Evolutionary conservation across 2,329 filamentous ascomycete genomes (phyloP).

Genomic region (Colletotrichum viniferum): DNA sequence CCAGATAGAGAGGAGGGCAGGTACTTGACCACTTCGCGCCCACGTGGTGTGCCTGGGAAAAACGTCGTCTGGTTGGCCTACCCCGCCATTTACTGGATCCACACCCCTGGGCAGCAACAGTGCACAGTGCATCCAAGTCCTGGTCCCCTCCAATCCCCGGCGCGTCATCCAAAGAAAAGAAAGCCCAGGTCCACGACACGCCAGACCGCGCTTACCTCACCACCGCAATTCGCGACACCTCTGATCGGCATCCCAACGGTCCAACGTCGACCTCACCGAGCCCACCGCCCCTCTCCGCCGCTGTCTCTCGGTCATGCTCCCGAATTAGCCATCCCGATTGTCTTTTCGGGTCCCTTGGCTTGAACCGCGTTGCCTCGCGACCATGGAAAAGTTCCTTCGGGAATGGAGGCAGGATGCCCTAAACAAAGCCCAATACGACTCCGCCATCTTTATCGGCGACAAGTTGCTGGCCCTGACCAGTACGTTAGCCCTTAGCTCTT

Average conservation of each 20-base stretch:
- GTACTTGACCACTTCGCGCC: neutral
- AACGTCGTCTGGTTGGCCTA: conserved; percentile 16
- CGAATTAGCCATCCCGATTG: neutral
- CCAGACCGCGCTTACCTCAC: conserved; percentile 19
- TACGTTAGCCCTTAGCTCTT: conserved; percentile 45
- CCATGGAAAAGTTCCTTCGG: conserved; percentile 91
- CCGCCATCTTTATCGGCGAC: conserved; percentile 96
- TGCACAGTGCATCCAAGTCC: conserved; percentile 19
- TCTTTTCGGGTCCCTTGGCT: neutral
- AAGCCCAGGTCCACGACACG: conserved; percentile 12
- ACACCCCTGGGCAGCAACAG: conserved; percentile 10
- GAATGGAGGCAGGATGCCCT: conserved; percentile 95
- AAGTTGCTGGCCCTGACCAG: conserved; percentile 94
- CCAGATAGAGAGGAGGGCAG: neutral
- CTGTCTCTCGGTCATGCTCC: neutral
- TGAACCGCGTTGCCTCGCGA: neutral
- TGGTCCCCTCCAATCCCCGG: conserved; percentile 4
- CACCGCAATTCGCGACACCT: neutral
- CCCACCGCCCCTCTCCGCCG: neutral
- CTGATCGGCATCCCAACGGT: neutral
- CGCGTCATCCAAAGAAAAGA: conserved; percentile 21
- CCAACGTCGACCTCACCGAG: neutral
- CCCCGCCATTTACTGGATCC: conserved; percentile 22
- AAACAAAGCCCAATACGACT: conserved; percentile 95
- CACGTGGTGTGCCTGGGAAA: conserved; percentile 18